A percentile compares a stretch with the other conserved stretches of the same genome.
These are phyloP conservation scores for Terana coerulea DNA, from an alignment of 768 basidiomycete genomes.

Conservation along the genomic window DNA sequence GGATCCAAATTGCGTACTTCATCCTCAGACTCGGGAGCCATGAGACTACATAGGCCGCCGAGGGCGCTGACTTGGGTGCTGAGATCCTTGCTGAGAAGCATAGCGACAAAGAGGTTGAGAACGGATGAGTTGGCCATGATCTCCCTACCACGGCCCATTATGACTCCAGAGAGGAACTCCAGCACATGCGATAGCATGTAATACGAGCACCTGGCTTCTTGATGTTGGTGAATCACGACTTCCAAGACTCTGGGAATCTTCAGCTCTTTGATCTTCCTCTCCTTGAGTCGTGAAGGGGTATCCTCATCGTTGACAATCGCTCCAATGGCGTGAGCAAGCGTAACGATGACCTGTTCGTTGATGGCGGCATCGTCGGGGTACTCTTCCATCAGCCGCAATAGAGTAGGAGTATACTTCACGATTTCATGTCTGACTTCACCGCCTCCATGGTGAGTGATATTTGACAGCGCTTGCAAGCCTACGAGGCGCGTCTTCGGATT, in stretches of 20 bases:
- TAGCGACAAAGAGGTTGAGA: slow-evolving; percentile 50
- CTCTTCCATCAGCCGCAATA: slow-evolving; percentile 45
- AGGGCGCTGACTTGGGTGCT: slow-evolving; percentile 48
- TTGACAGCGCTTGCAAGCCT: slow-evolving; percentile 52
- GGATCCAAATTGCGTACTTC: slow-evolving; percentile 49
- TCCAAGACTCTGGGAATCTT: slow-evolving; percentile 35
- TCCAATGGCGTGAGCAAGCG: slow-evolving; percentile 48
- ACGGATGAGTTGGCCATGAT: slow-evolving; percentile 42
- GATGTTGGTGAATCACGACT: slow-evolving; percentile 37
- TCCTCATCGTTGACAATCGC: slow-evolving; percentile 41
- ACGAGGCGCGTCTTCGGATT: slow-evolving; percentile 44
- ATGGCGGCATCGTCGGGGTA: slow-evolving; percentile 47
- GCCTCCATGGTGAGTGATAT: slow-evolving; percentile 62
- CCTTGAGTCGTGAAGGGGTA: slow-evolving; percentile 31
- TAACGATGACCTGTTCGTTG: slow-evolving; percentile 47
- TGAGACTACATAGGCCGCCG: slow-evolving; percentile 49
- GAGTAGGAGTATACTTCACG: slow-evolving; percentile 38
- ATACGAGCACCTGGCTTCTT: slow-evolving; percentile 38
- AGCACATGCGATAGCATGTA: slow-evolving; percentile 51
- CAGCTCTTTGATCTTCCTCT: slow-evolving; percentile 30
- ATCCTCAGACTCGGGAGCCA: slow-evolving; percentile 37
- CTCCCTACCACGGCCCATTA: slow-evolving; percentile 41
- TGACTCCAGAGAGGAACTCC: slow-evolving; percentile 40
- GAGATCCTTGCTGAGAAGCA: slow-evolving; percentile 53
- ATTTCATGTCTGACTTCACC: slow-evolving; percentile 45